These are phyloP conservation scores for Wickerhamiella brachini DNA, from an alignment of 805 yeast species.

Conservation along the genomic window DNA sequence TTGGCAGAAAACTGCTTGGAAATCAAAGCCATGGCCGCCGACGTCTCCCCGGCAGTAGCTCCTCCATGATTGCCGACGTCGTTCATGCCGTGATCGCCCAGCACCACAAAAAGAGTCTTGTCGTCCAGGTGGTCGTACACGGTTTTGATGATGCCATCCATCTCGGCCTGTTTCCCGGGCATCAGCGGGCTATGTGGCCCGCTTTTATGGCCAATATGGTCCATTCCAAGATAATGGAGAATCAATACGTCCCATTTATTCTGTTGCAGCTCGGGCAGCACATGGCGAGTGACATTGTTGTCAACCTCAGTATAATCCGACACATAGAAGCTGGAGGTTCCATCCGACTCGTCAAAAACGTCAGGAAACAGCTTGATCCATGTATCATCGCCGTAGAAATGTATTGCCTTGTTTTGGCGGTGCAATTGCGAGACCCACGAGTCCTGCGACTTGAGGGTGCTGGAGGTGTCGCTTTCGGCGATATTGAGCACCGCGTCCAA, in stretches of 20 bases:
- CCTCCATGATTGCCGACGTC: constrained; percentile 93
- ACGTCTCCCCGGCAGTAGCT: constrained; percentile 81
- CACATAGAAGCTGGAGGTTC: constrained; percentile 88
- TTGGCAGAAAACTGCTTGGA: constrained; percentile 39
- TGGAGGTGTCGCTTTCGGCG: constrained; percentile 71
- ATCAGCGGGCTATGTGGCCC: constrained; percentile 75
- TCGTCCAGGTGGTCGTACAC: constrained; percentile 34
- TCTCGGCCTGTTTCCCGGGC: constrained; percentile 71
- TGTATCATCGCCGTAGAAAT: constrained; percentile 95
- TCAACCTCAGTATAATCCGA: constrained; percentile 93
- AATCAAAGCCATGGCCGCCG: constrained; percentile 61
- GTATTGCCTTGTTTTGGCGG: constrained; percentile 32
- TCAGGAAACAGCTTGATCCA: constrained; percentile 85
- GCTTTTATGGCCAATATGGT: constrained; percentile 95
- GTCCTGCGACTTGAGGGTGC: constrained; percentile 63
- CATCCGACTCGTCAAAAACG: constrained; percentile 54
- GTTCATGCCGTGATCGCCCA: constrained; percentile 95
- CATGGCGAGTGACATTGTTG: constrained; percentile 78
- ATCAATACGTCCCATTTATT: constrained; percentile 71
- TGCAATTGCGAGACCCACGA: constrained; percentile 71
- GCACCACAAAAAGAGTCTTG: constrained; percentile 54
- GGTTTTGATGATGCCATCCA: constrained; percentile 54
- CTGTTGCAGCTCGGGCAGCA: constrained; percentile 41
- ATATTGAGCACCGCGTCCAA: constrained; percentile 88
- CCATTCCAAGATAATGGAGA: constrained; percentile 83